These are phyloP conservation scores for Silene vulgaris DNA, from an alignment of 179 eudicot species.

Conservation along the genomic window DNA sequence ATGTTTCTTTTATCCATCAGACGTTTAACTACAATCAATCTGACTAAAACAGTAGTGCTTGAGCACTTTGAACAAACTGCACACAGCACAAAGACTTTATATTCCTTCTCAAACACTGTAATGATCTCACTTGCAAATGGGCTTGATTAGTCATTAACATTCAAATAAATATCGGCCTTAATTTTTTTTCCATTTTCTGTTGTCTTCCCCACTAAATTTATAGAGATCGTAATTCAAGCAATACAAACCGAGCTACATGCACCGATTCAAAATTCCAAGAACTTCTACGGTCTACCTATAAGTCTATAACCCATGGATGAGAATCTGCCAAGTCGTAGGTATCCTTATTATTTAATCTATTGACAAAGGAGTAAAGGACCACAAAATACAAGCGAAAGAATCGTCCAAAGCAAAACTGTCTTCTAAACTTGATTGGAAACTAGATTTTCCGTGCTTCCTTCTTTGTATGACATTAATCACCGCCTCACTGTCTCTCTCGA, in stretches of 20 bases:
- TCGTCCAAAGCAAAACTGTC: no score
- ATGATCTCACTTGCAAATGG: not conserved
- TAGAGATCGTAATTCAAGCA: not conserved
- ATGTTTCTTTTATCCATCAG: not conserved
- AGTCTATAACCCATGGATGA: not conserved
- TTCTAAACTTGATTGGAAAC: no score
- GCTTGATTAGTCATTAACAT: conserved; percentile 2
- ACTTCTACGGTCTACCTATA: not conserved
- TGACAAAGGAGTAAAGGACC: no score
- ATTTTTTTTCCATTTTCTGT: not conserved
- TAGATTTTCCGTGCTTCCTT: no score
- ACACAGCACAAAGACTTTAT: not conserved
- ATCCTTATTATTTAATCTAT: no score
- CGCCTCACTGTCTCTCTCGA: no score
- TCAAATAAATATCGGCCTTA: not conserved
- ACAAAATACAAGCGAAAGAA: no score
- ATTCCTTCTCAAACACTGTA: conserved; percentile 1
- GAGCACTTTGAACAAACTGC: not conserved
- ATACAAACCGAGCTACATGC: not conserved
- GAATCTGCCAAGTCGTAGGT: not conserved
- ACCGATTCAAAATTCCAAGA: not conserved
- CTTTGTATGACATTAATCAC: no score
- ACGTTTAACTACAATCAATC: not conserved
- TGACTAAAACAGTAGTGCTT: not conserved
- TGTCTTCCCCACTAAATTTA: not conserved